Percentiles rank a stretch among this genome's conserved stretches.
These are phyloP conservation scores for Sporothrix schenckii DNA, from an alignment of 2,329 filamentous ascomycete genomes.

Conservation along the genomic window DNA sequence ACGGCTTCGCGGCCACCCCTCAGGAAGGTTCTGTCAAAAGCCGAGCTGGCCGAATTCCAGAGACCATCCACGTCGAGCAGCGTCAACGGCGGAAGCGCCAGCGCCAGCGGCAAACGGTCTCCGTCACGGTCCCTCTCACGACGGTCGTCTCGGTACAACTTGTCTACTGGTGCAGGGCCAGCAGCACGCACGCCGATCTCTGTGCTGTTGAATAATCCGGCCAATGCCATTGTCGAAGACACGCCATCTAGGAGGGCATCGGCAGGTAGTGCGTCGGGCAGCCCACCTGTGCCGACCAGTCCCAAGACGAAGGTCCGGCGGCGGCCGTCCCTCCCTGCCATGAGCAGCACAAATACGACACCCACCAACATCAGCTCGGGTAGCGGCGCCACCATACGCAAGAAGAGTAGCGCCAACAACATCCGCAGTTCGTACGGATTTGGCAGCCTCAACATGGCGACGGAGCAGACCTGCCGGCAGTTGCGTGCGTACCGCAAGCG, in stretches of 20 bases:
- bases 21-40: slow-evolving; percentile 81
- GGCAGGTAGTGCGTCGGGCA: slow-evolving; percentile 49
- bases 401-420: slow-evolving; percentile 46
- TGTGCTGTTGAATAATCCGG: slow-evolving; percentile 48
- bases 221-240: slow-evolving; percentile 49
- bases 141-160: slow-evolving; percentile 57
- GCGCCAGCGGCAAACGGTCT: slow-evolving; percentile 51
- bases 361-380: slow-evolving; percentile 26
- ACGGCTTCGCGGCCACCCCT: slow-evolving; percentile 70
- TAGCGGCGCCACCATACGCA: slow-evolving; percentile 44
- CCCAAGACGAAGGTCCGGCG: slow-evolving; percentile 52
- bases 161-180: slow-evolving; percentile 40
- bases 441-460: slow-evolving; percentile 63
- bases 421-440: slow-evolving; percentile 45
- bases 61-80: slow-evolving; percentile 47
- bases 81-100: slow-evolving; percentile 21
- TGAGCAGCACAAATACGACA: slow-evolving; percentile 44
- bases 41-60: slow-evolving; percentile 81
- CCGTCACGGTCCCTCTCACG: slow-evolving; percentile 59
- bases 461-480: slow-evolving; percentile 66
- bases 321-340: slow-evolving; percentile 58
- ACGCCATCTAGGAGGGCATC: slow-evolving; percentile 55
- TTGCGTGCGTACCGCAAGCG: slow-evolving; percentile 66
- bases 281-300: slow-evolving; percentile 52
- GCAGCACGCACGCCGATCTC: slow-evolving; percentile 47